Percentiles rank a stretch among this genome's conserved stretches.
phyloP scores from a whole-genome alignment of 371 early-diverging fungal genomes.

The Mortierella sp. region DNA sequence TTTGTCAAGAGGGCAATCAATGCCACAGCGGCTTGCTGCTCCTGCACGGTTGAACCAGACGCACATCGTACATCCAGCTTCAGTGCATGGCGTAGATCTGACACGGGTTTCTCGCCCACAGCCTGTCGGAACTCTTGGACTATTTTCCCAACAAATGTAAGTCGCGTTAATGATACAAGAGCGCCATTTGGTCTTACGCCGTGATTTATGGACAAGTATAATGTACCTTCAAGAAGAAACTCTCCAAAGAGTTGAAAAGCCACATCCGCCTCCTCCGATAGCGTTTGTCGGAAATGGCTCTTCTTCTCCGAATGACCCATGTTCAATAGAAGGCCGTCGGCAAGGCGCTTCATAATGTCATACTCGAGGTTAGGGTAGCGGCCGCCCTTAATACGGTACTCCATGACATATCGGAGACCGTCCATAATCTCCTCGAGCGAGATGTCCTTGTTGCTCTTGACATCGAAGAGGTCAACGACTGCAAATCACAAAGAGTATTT shows the following conservation, averaged over 20 bases:
- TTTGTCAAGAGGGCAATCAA: conserved; percentile 77
- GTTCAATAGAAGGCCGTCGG: conserved; percentile 86
- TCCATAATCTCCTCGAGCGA: conserved; percentile 89
- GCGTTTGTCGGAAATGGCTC: conserved; percentile 67
- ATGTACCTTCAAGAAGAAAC: conserved; percentile 86
- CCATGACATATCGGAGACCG: conserved; percentile 94
- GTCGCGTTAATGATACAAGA: conserved; percentile 4
- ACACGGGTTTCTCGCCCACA: conserved; percentile 79
- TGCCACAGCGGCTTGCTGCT: conserved; percentile 78
- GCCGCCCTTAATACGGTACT: conserved; percentile 89
- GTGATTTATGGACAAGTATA: neutral
- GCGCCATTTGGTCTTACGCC: neutral
- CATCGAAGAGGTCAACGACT: conserved; percentile 77
- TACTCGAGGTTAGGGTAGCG: conserved; percentile 85
- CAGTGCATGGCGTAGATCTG: conserved; percentile 82
- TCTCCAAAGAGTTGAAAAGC: conserved; percentile 94
- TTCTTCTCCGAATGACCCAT: conserved; percentile 76
- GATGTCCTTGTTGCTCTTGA: conserved; percentile 77
- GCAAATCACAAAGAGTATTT: neutral
- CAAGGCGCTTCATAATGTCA: conserved; percentile 85
- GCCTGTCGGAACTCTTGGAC: conserved; percentile 82
- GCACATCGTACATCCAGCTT: conserved; percentile 88
- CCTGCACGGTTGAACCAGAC: conserved; percentile 75
- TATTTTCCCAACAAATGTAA: conserved; percentile 6
- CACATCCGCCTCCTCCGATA: conserved; percentile 85